These are phyloP conservation scores for Phytophthora vignae DNA, from an alignment of 352 stramenopile genomes.

Conservation along the genomic window DNA sequence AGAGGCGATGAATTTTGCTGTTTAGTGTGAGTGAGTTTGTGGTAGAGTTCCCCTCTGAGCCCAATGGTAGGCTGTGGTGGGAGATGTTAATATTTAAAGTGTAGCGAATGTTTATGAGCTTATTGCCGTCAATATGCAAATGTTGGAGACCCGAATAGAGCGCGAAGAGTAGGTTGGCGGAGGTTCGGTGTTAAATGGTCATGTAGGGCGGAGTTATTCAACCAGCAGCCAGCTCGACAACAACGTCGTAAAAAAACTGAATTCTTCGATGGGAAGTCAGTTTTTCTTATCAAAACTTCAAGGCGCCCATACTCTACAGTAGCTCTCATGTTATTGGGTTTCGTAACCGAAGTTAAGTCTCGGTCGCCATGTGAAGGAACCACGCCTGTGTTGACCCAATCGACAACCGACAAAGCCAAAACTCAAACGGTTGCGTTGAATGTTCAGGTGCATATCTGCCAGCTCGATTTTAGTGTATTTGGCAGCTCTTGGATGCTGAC, in stretches of 20 bases:
- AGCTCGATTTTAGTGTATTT: neutral
- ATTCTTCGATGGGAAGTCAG: too few species aligned
- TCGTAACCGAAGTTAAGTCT: neutral
- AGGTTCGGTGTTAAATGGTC: too few species aligned
- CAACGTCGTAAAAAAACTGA: too few species aligned
- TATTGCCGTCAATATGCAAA: too few species aligned
- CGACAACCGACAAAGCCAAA: neutral
- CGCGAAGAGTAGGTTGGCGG: too few species aligned
- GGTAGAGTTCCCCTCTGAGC: neutral
- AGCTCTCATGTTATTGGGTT: too few species aligned
- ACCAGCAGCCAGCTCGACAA: too few species aligned
- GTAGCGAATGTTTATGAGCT: neutral
- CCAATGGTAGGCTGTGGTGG: slow-evolving; percentile 2
- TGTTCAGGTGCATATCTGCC: neutral
- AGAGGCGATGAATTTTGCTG: neutral
- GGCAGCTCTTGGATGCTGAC: neutral
- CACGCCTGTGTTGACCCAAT: neutral
- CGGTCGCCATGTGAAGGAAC: neutral
- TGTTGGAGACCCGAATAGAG: too few species aligned
- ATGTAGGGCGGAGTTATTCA: too few species aligned
- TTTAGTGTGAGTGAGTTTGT: neutral
- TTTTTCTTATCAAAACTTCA: too few species aligned
- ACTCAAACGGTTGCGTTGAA: neutral
- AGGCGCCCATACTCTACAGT: too few species aligned
- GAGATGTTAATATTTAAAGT: slow-evolving; percentile 20